These are phyloP conservation scores for Aspergillus sp. DNA, from an alignment of 2,329 filamentous ascomycete species.

Conservation along the genomic window DNA sequence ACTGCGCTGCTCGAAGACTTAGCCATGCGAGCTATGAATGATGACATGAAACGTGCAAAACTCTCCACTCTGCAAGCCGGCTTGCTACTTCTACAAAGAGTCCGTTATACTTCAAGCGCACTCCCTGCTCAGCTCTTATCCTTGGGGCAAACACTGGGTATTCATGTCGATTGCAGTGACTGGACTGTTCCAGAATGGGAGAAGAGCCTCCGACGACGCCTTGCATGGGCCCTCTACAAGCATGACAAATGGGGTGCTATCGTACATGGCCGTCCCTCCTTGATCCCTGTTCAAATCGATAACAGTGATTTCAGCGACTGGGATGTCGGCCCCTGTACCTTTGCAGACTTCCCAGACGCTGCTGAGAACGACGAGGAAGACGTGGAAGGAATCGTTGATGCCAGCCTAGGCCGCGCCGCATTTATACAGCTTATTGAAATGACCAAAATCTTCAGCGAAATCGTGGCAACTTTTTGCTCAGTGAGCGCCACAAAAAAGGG, in stretches of 20 bases:
- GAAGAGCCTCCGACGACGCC: slow-evolving; percentile 61
- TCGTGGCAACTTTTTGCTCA: slow-evolving; percentile 18
- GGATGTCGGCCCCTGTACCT: slow-evolving; percentile 54
- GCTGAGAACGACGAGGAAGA: slow-evolving; percentile 26
- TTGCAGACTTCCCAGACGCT: slow-evolving; percentile 50
- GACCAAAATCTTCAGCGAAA: slow-evolving; percentile 21
- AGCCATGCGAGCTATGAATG: slow-evolving; percentile 52
- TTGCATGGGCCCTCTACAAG: slow-evolving; percentile 69
- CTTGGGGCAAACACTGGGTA: slow-evolving; percentile 62
- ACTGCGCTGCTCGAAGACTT: slow-evolving; percentile 43
- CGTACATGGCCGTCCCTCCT: slow-evolving; percentile 63
- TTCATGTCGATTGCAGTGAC: slow-evolving; percentile 64
- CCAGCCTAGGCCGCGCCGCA: slow-evolving; percentile 7
- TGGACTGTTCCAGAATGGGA: slow-evolving; percentile 70
- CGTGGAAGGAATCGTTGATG: slow-evolving; percentile 15
- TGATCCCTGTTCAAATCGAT: slow-evolving; percentile 37
- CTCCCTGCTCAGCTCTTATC: slow-evolving; percentile 60
- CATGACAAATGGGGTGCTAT: slow-evolving; percentile 59
- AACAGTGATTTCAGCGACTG: slow-evolving; percentile 54
- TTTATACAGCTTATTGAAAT: slow-evolving; percentile 19
- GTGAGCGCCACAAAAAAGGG: slow-evolving; percentile 17
- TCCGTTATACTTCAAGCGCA: slow-evolving; percentile 47
- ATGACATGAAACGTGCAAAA: slow-evolving; percentile 50
- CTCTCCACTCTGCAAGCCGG: slow-evolving; percentile 61
- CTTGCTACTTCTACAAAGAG: slow-evolving; percentile 57